Evolutionary conservation across 805 yeast genomes (phyloP).

Genomic region (Schwanniomyces occidentalis): DNA sequence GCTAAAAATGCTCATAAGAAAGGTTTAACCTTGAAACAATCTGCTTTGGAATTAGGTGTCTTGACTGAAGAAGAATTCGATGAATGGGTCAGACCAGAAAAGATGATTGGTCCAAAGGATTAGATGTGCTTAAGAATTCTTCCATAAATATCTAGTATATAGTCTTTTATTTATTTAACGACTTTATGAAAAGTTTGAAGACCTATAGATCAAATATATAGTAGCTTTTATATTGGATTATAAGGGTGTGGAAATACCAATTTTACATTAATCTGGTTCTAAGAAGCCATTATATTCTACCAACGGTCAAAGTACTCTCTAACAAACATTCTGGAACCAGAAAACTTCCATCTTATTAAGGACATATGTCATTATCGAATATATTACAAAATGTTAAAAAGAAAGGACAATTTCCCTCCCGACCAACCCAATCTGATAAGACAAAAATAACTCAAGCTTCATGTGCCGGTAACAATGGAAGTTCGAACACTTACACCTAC

Average conservation of each 20-base stretch:
- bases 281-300: no score
- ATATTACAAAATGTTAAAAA: constrained; percentile 32
- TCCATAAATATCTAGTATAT: background rate
- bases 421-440: background rate
- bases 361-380: constrained; percentile 28
- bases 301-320: no score
- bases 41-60: constrained; percentile 89
- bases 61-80: constrained; percentile 85
- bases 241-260: no score
- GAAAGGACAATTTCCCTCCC: constrained; percentile 24
- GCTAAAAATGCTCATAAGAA: constrained; percentile 99
- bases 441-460: background rate
- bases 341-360: no score
- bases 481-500: constrained; percentile 4
- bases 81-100: constrained; percentile 96
- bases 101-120: constrained; percentile 92
- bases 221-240: no score
- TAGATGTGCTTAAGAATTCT: constrained; percentile 11
- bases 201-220: no score
- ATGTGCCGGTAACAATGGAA: background rate
- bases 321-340: no score
- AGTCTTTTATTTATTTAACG: no score
- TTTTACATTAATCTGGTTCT: no score
- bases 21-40: constrained; percentile 92
- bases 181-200: background rate